Percentiles rank a stretch among this genome's conserved stretches.
Conservation (phyloP, 2,329 filamentous ascomycete genomes). For the Penicillium sp. region DNA sequence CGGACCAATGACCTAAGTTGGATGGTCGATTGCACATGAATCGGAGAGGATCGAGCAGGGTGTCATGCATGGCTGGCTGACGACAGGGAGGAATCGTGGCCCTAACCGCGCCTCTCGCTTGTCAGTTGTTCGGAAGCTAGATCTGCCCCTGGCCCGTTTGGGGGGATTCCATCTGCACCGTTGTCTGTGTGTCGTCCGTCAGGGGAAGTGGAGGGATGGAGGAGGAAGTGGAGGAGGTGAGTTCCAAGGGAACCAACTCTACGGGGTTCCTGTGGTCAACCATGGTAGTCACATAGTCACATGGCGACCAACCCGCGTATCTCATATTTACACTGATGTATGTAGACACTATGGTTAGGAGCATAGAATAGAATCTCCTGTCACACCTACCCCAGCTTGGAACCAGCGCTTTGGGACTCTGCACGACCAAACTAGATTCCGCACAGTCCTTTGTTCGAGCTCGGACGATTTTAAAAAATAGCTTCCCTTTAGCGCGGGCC, state of each 20-base stretch:
- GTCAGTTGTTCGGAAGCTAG: conserved; percentile 21
- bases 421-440: conserved; percentile 4
- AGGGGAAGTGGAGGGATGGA: conserved; percentile 6
- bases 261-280: too few relatives aligned
- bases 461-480: conserved; percentile 10
- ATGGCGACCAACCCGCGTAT: too few relatives aligned
- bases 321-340: too few relatives aligned
- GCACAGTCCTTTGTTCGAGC: conserved; percentile 6
- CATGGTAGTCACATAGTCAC: too few relatives aligned
- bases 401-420: conserved; percentile 21
- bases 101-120: conserved; percentile 27
- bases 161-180: conserved; percentile 1
- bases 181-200: conserved; percentile 11
- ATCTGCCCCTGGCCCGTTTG: conserved; percentile 22
- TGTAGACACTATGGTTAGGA: too few relatives aligned
- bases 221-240: not conserved
- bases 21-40: conserved; percentile 18
- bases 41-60: conserved; percentile 19
- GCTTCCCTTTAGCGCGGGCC: conserved; percentile 18
- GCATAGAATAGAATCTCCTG: too few relatives aligned
- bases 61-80: conserved; percentile 35
- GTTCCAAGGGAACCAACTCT: not conserved
- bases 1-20: conserved; percentile 16
- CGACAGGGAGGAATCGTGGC: conserved; percentile 15
- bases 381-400: conserved; percentile 7